phyloP scores from a whole-genome alignment of 169 alveolate genomes.

The Plasmodium vivax region DNA sequence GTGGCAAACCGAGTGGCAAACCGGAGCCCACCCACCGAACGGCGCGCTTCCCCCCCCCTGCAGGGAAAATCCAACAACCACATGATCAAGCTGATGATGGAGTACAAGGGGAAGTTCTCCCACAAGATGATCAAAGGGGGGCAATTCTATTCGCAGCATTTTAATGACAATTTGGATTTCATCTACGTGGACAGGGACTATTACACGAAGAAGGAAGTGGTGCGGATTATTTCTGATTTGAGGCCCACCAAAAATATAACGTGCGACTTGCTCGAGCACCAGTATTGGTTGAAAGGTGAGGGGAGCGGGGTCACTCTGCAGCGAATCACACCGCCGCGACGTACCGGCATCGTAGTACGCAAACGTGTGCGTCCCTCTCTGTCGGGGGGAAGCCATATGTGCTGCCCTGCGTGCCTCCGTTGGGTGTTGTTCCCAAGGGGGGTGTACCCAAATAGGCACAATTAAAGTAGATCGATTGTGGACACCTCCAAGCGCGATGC shows the following conservation, averaged over 20 bases:
- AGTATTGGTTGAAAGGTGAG: conserved; percentile 81
- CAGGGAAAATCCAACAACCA: conserved; percentile 96
- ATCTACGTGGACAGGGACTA: conserved; percentile 83
- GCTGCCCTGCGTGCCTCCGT: neutral
- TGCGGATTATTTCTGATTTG: conserved; percentile 83
- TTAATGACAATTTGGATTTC: conserved; percentile 87
- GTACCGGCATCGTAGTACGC: no score
- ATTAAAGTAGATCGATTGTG: neutral
- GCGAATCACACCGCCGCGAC: neutral
- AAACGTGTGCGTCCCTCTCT: no score
- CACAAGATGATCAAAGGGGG: conserved; percentile 92
- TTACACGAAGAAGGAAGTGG: conserved; percentile 86
- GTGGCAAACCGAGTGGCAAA: no score
- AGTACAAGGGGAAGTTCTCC: conserved; percentile 94
- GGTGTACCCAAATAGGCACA: neutral
- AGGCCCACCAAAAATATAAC: conserved; percentile 86
- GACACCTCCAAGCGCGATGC: neutral
- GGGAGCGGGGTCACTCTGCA: neutral
- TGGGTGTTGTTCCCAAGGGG: neutral
- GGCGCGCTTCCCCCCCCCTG: neutral
- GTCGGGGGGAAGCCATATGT: no score
- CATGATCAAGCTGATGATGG: conserved; percentile 96
- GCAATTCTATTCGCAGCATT: conserved; percentile 88
- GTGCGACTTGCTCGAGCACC: conserved; percentile 85
- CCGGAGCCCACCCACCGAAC: neutral